Evolutionary conservation across 2,329 filamentous ascomycete species (phyloP).

Genomic region (Nemania serpens): DNA sequence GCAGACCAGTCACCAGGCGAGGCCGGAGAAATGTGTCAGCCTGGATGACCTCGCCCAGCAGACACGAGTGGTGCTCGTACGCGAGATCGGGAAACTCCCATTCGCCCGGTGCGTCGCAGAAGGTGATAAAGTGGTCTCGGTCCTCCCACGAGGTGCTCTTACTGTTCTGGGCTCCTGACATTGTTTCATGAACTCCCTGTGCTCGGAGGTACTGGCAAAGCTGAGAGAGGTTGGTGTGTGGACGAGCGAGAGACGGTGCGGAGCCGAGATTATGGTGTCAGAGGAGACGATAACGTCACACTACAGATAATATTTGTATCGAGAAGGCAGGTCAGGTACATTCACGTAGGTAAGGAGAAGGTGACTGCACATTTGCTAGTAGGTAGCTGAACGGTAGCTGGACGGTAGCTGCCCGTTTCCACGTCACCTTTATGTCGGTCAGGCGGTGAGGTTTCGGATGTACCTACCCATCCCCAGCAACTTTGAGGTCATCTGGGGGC

Average conservation of each 20-base stretch:
- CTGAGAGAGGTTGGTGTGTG: background rate
- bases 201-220: background rate
- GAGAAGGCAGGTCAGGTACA: no score
- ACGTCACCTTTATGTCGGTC: no score
- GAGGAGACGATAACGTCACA: no score
- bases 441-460: no score
- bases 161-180: background rate
- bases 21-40: background rate
- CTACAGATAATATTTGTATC: no score
- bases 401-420: no score
- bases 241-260: background rate
- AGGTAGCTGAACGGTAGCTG: no score
- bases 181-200: background rate
- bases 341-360: no score
- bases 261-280: no score
- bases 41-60: conserved; percentile 29
- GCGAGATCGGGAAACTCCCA: background rate
- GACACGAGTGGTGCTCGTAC: conserved; percentile 15
- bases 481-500: no score
- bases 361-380: no score
- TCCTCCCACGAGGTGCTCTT: background rate
- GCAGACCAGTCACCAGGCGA: background rate
- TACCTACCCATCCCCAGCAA: no score
- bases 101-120: background rate
- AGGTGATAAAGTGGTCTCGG: background rate